A percentile compares a stretch with the other conserved stretches of the same genome.
Conservation (phyloP, 2,329 filamentous ascomycete genomes). For the Chrysosporium keratinophilum region DNA sequence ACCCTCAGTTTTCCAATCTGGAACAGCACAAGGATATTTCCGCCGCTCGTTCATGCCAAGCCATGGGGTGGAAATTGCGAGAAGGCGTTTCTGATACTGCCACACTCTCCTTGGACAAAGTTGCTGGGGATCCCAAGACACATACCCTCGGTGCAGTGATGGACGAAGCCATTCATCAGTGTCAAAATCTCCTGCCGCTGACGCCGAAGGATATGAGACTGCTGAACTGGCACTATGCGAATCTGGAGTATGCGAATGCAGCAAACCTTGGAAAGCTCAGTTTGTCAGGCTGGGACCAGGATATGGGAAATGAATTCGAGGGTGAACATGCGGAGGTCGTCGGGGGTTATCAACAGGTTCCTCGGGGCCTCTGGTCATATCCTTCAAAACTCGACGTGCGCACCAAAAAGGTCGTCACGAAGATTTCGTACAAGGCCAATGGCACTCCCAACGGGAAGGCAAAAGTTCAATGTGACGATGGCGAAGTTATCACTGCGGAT, state of each 20-base stretch:
- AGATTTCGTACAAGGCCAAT: constrained; percentile 53
- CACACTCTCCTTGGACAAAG: constrained; percentile 60
- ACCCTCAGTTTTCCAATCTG: constrained; percentile 45
- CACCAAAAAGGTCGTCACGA: constrained; percentile 61
- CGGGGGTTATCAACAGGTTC: constrained; percentile 86
- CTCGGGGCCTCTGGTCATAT: constrained; percentile 70
- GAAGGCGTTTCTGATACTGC: constrained; percentile 51
- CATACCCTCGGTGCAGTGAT: constrained; percentile 84
- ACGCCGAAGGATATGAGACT: constrained; percentile 78
- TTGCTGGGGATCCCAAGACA: constrained; percentile 49
- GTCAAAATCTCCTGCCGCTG: constrained; percentile 69
- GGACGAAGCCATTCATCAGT: constrained; percentile 83
- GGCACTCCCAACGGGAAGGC: constrained; percentile 39
- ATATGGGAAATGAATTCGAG: constrained; percentile 95
- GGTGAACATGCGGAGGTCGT: constrained; percentile 87
- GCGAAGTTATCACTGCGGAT: constrained; percentile 69
- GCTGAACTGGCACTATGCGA: constrained; percentile 96
- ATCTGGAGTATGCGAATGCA: constrained; percentile 94
- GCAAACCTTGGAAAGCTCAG: constrained; percentile 78
- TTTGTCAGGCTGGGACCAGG: constrained; percentile 88
- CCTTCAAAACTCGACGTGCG: constrained; percentile 68
- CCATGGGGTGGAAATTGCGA: constrained; percentile 73
- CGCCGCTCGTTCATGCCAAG: constrained; percentile 64
- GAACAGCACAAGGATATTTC: constrained; percentile 59
- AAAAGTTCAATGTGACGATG: constrained; percentile 65